Percentiles rank a stretch among this genome's conserved stretches.
Conservation (phyloP, 1,284 basidiomycete genomes). For the Stygiomarasmius scandens region DNA sequence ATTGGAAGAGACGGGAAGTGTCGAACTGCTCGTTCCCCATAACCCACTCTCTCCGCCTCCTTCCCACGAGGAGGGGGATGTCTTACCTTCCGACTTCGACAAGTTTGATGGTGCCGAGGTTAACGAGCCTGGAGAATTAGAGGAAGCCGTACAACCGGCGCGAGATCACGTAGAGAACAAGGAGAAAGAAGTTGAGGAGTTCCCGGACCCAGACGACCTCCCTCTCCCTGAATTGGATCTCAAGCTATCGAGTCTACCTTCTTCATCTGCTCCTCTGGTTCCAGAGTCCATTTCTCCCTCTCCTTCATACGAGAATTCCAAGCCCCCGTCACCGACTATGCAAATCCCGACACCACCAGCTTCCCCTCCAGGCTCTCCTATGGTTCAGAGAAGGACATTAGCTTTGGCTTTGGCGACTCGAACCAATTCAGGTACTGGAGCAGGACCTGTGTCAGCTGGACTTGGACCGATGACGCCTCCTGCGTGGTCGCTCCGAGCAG, state of each 20-base stretch:
- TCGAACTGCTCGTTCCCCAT: background rate
- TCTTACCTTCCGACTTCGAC: background rate
- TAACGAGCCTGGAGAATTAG: background rate
- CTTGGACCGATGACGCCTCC: no score
- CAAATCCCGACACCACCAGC: slow-evolving; percentile 17
- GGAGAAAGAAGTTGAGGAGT: no score
- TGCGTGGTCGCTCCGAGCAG: slow-evolving; percentile 26
- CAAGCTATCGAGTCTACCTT: no score
- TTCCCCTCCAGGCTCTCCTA: slow-evolving; percentile 4
- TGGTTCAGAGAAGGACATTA: background rate
- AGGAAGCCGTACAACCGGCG: background rate
- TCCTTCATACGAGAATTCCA: background rate
- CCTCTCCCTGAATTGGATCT: slow-evolving; percentile 12
- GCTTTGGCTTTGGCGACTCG: no score
- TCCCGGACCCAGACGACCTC: slow-evolving; percentile 16
- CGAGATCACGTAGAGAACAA: no score
- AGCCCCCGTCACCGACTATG: background rate
- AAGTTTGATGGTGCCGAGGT: background rate
- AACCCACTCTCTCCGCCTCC: background rate
- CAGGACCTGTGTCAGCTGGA: no score
- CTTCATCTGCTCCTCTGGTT: background rate
- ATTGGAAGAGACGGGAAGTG: no score
- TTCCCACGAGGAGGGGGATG: background rate
- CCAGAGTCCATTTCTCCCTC: background rate
- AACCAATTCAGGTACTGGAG: no score